Evolutionary conservation across 768 basidiomycete genomes (phyloP), one percentile per base, ranked within the genome.

Genomic region (Agrocybe praecox): DNA sequence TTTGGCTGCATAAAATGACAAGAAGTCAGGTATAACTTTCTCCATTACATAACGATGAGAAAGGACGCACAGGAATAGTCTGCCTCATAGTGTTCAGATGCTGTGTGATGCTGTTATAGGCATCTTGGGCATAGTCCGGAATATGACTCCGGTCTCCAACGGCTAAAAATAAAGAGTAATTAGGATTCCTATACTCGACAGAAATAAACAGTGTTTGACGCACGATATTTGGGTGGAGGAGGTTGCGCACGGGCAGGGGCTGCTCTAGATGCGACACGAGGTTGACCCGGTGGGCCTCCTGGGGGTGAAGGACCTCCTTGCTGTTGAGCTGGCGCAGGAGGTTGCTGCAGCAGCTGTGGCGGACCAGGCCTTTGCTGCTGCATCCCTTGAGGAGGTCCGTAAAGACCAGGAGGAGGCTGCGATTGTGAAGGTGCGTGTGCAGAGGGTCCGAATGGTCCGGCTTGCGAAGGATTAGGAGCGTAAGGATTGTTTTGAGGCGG

Each of bases 131-230:
- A 46, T 79, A 74, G 9, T 88, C 85, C 1, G 94, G 89, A 51
- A 98, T 97, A 70, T 98, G 96, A n/a, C 83, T 85, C 23, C 95
- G 82, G 69, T 98, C 96, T 53, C 96, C 96, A 50, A 87, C 80
- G 43, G 96, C 94, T 96, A 67, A 54, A 49, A 56, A 52, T 24
- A 17, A 42, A 18, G 23, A 34, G 21, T 64, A 29, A 67, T 59
- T 34, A 33, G 49, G 15, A 26, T 19, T 15, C 36, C 17, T 10
- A 19, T 8, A 26, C n/a, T 18, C 17, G 9, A 47, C 8, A 23
- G 26, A 46, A 18, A 42, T 3, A 45, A 11, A 34, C 32, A 29
- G 21, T 17, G 2, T 2, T 14, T 24, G 8, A 76, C 81, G 51
- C 60, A 82, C 81, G 79, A 64, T 81, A 83, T 69, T 80, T 63